Evolutionary conservation across 305 asterid species (phyloP), one percentile per base, ranked within the genome.

Genomic region (Fraxinus sp.): DNA sequence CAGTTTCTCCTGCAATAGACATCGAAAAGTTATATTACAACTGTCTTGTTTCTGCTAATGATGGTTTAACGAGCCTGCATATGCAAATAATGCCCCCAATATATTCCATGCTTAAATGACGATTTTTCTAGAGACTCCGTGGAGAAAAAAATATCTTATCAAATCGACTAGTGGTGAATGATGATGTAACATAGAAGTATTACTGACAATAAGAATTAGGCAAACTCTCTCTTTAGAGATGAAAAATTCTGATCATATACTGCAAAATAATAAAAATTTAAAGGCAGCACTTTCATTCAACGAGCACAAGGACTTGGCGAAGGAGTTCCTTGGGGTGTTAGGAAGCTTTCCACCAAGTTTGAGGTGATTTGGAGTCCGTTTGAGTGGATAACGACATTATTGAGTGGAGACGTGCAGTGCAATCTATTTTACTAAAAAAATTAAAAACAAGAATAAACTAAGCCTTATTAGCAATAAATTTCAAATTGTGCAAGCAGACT

Each of bases 1-100:
- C 86, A 82, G 91, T 85, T 87, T 89, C 91, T 82, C 91, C 91
- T 89, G 90, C 86, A 85, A 71, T 57, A 39, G 78, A 18, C 49
- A 75, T 18, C 70, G 55, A 30, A 18, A 72, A 16, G 24, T 77
- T 26, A 26, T 2, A 33, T 59, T 80, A 77, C 36, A 55, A 14
- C 14, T 9, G 71, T 80, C 9, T 59, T 7, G 28, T 39, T 77
- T 7, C 70, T 59, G 70, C 70, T 39, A 7, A 52, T 52, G 62
- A 14, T 46, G 57, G 57, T 46, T 46, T 46, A 46, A 46, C 18
- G 5, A 13, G 57, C 57, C 5, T 46, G 57, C 57, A 46, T 13
- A 46, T 46, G 18, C 14, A 46, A 46, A 46, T 13, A 13, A 46
- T 46, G 57, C 18, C 62, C 62, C n/a, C 55, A n/a, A 16, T 52